Conservation (phyloP, 177 flowering plant genomes). For the Tripterygium wilfordii region DNA sequence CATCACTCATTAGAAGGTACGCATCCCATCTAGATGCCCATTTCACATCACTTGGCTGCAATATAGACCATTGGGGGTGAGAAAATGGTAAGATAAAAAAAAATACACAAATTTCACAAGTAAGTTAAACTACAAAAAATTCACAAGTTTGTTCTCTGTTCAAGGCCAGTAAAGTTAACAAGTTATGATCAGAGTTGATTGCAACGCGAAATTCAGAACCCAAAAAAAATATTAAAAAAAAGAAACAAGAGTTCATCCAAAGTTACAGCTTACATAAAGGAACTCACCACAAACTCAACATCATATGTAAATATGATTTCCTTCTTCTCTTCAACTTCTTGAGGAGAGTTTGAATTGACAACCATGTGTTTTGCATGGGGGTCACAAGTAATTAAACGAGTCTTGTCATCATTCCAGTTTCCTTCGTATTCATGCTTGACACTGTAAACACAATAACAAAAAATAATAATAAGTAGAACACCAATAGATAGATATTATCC, state of each 20-base stretch:
- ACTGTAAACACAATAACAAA: constrained; percentile 19
- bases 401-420: constrained; percentile 33
- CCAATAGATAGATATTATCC: not conserved
- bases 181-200: no score
- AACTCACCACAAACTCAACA: constrained; percentile 37
- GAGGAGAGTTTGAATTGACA: constrained; percentile 35
- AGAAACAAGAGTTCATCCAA: no score
- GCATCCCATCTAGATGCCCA: constrained; percentile 68
- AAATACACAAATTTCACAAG: not conserved
- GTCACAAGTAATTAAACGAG: constrained; percentile 35
- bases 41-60: constrained; percentile 49
- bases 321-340: constrained; percentile 36
- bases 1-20: constrained; percentile 46
- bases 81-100: no score
- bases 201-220: no score
- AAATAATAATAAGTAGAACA: not conserved
- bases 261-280: no score
- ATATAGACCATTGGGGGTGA: not conserved
- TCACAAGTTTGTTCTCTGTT: not conserved
- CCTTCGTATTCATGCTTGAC: constrained; percentile 65
- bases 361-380: constrained; percentile 33
- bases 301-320: constrained; percentile 50
- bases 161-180: no score
- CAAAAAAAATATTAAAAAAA: no score
- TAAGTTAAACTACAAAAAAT: not conserved